These are phyloP conservation scores for Metrosideros polymorpha DNA, from an alignment of 441 rosid species.

Conservation along the genomic window DNA sequence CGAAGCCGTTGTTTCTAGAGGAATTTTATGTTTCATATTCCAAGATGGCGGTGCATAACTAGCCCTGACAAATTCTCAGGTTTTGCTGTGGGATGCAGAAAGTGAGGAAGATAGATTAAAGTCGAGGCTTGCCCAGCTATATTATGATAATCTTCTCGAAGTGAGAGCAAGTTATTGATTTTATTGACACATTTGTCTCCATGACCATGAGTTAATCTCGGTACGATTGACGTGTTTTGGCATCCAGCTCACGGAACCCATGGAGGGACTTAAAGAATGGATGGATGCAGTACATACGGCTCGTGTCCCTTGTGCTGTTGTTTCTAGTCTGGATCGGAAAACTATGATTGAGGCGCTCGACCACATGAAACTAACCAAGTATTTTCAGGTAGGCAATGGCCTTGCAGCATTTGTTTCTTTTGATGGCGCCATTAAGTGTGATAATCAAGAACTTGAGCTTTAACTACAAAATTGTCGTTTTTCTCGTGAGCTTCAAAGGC, in stretches of 20 bases:
- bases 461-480: not conserved
- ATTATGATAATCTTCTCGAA: conserved; percentile 43
- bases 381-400: conserved; percentile 59
- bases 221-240: not conserved
- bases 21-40: not conserved
- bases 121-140: conserved; percentile 56
- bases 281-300: conserved; percentile 74
- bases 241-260: conserved; percentile 58
- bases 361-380: conserved; percentile 60
- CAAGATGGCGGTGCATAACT: not conserved
- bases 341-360: conserved; percentile 68
- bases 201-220: not conserved
- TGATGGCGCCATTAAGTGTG: not conserved
- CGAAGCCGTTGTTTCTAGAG: not conserved
- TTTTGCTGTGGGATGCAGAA: conserved; percentile 57
- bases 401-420: not conserved
- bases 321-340: conserved; percentile 76
- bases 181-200: not conserved
- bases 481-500: not conserved
- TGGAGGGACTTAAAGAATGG: conserved; percentile 76
- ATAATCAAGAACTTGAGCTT: not conserved
- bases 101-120: conserved; percentile 54
- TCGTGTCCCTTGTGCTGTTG: conserved; percentile 89
- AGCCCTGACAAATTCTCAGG: conserved; percentile 30
- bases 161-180: conserved; percentile 29